Evolutionary conservation across 139 green algal species (phyloP).

Genomic region (Chara braunii): DNA sequence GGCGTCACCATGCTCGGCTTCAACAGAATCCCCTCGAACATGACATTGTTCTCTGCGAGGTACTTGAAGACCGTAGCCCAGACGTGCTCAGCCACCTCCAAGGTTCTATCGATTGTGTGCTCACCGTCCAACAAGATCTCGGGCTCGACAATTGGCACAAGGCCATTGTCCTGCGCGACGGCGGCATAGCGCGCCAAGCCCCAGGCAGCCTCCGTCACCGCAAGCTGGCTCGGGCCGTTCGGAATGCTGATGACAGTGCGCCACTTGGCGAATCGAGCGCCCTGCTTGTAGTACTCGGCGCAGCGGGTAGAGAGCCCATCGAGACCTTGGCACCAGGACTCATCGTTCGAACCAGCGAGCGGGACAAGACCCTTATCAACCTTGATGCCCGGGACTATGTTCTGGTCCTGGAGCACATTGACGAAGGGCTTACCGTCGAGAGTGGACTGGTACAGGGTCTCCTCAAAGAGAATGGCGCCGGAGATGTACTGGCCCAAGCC

Average conservation of each 20-base stretch:
- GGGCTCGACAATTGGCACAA: slow-evolving; percentile 97
- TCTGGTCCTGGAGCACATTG: slow-evolving; percentile 70
- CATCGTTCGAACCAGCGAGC: slow-evolving; percentile 81
- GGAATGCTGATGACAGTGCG: slow-evolving; percentile 85
- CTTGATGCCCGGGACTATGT: slow-evolving; percentile 82
- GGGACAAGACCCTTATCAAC: slow-evolving; percentile 89
- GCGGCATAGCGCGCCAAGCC: slow-evolving; percentile 94
- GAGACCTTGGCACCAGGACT: slow-evolving; percentile 92
- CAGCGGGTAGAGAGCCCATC: slow-evolving; percentile 83
- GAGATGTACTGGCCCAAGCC: slow-evolving; percentile 85
- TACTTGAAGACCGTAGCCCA: slow-evolving; percentile 99
- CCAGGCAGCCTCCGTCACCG: slow-evolving; percentile 84
- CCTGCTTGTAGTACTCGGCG: slow-evolving; percentile 96
- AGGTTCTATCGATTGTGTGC: slow-evolving; percentile 80
- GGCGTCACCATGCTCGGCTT: slow-evolving; percentile 99
- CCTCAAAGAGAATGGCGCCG: slow-evolving; percentile 95
- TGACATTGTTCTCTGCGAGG: slow-evolving; percentile 87
- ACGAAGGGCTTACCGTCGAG: slow-evolving; percentile 74
- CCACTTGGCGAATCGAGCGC: slow-evolving; percentile 97
- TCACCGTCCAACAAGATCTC: slow-evolving; percentile 92
- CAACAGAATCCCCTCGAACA: slow-evolving; percentile 99
- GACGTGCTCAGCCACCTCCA: slow-evolving; percentile 64
- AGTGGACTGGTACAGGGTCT: slow-evolving; percentile 96
- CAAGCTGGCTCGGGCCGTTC: slow-evolving; percentile 63
- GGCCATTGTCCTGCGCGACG: slow-evolving; percentile 69